Evolutionary conservation across 306 rosid genomes (phyloP).

Genomic region (Ormosia emarginata): DNA sequence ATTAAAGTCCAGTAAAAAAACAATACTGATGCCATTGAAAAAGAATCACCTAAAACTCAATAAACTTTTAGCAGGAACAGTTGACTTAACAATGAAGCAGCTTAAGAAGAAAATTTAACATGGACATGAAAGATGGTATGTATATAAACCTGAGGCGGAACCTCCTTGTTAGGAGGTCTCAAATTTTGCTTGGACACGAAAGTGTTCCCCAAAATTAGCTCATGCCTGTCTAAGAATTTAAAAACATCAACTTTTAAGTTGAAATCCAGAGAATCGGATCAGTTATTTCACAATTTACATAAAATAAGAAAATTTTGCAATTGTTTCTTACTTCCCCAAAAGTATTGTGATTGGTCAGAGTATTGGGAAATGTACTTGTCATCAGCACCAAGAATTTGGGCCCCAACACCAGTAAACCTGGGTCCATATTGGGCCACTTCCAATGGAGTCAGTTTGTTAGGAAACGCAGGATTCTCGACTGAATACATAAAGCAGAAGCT

Average conservation of each 20-base stretch:
- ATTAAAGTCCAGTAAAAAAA: not conserved
- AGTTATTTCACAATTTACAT: not conserved
- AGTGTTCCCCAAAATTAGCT: constrained; percentile 78
- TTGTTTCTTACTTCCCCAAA: constrained; percentile 78
- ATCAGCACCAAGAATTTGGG: constrained; percentile 87
- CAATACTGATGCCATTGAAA: not conserved
- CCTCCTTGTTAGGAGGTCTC: constrained; percentile 77
- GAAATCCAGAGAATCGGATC: not conserved
- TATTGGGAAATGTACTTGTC: constrained; percentile 86
- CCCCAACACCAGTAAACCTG: constrained; percentile 81
- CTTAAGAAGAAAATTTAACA: not conserved
- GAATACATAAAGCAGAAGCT: constrained; percentile 90
- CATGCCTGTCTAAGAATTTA: constrained; percentile 67
- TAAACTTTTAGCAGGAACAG: not conserved
- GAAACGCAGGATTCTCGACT: constrained; percentile 72
- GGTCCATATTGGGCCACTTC: constrained; percentile 66
- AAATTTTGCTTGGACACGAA: constrained; percentile 45
- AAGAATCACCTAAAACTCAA: not conserved
- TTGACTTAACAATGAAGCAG: not conserved
- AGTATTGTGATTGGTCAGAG: constrained; percentile 55
- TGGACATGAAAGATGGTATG: not conserved
- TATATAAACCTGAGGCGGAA: constrained; percentile 76
- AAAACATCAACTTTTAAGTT: not conserved
- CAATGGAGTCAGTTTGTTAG: constrained; percentile 40
- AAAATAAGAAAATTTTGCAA: not conserved